phyloP scores from a whole-genome alignment of 2,329 filamentous ascomycete species.

The Cercospora sp. region DNA sequence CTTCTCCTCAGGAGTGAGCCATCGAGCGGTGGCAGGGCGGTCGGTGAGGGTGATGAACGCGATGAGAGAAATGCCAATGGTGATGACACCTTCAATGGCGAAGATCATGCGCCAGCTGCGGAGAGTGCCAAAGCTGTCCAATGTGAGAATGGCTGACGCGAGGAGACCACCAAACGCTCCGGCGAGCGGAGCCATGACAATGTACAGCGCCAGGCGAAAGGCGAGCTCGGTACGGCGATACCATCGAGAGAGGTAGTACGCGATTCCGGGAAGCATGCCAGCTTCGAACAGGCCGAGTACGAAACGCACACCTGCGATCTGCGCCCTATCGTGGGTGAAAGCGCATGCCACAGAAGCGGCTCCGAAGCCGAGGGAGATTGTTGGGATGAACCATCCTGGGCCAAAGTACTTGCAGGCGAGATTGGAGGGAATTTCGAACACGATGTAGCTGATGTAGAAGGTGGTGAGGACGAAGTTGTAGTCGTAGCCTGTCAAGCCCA shows the following conservation, averaged over 20 bases:
- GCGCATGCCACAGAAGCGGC: slow-evolving; percentile 62
- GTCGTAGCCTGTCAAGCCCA: slow-evolving; percentile 57
- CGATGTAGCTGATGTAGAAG: slow-evolving; percentile 72
- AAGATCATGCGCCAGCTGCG: slow-evolving; percentile 70
- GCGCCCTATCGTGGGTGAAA: slow-evolving; percentile 59
- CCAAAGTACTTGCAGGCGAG: slow-evolving; percentile 70
- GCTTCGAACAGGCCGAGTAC: slow-evolving; percentile 62
- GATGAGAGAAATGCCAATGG: slow-evolving; percentile 58
- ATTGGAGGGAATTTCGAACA: slow-evolving; percentile 70
- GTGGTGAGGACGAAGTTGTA: slow-evolving; percentile 68
- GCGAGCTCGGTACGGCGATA: slow-evolving; percentile 68
- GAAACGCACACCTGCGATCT: slow-evolving; percentile 63
- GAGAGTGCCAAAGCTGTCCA: slow-evolving; percentile 59
- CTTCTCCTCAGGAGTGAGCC: slow-evolving; percentile 66
- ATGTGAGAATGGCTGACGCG: slow-evolving; percentile 60
- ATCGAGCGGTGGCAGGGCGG: slow-evolving; percentile 65
- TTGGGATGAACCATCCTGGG: slow-evolving; percentile 69
- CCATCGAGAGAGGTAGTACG: slow-evolving; percentile 72
- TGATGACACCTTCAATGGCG: slow-evolving; percentile 68
- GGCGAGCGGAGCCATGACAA: slow-evolving; percentile 69
- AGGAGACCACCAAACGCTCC: slow-evolving; percentile 71
- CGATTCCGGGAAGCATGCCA: slow-evolving; percentile 71
- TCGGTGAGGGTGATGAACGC: slow-evolving; percentile 67
- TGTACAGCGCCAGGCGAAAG: slow-evolving; percentile 67
- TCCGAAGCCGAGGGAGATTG: slow-evolving; percentile 63